Evolutionary conservation across 2,329 filamentous ascomycete species (phyloP).

Genomic region (Xylariaceae sp.): DNA sequence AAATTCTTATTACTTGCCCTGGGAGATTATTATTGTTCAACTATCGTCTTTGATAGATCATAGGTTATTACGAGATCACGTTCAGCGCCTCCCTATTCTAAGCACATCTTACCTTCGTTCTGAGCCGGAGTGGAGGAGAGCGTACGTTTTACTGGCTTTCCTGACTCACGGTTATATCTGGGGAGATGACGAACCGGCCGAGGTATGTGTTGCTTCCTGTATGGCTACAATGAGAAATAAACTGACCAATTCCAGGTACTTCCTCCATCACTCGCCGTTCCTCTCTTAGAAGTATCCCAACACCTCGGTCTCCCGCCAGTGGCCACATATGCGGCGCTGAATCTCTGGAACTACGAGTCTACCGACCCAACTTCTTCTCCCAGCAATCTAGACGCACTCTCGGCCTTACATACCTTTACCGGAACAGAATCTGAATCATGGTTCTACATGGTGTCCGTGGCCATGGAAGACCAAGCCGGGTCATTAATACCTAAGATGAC

Average conservation of each 20-base stretch:
- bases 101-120: conserved; percentile 52
- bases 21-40: conserved; percentile 60
- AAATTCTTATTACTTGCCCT: conserved; percentile 60
- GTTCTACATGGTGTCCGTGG: conserved; percentile 88
- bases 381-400: conserved; percentile 63
- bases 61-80: conserved; percentile 51
- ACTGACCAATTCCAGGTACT: conserved; percentile 43
- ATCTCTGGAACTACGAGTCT: conserved; percentile 77
- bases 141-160: conserved; percentile 64
- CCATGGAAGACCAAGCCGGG: conserved; percentile 80
- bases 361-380: conserved; percentile 51
- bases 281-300: conserved; percentile 66
- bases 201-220: conserved; percentile 46
- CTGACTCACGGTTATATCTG: conserved; percentile 79
- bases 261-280: conserved; percentile 72
- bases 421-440: conserved; percentile 87
- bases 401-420: conserved; percentile 76
- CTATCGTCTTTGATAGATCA: conserved; percentile 59
- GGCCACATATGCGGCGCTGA: conserved; percentile 83
- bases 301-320: conserved; percentile 80
- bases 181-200: conserved; percentile 71
- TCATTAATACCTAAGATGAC: conserved; percentile 72
- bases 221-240: conserved; percentile 12
- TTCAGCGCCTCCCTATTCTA: conserved; percentile 56
- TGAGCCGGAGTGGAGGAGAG: conserved; percentile 64